These are phyloP conservation scores for Monosporascus cannonballus DNA, from an alignment of 2,329 filamentous ascomycete genomes.

Conservation along the genomic window DNA sequence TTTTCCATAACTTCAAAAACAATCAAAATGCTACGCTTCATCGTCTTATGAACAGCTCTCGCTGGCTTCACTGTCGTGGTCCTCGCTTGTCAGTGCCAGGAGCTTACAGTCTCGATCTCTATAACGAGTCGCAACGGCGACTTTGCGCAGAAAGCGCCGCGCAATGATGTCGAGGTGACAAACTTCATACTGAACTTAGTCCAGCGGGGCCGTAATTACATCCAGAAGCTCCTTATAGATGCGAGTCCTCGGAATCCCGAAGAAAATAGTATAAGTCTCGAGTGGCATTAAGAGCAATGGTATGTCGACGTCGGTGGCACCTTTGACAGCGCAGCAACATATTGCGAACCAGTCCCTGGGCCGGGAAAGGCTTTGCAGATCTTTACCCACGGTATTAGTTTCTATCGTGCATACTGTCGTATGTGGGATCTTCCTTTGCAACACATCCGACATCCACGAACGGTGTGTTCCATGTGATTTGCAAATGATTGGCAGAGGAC, in stretches of 20 bases:
- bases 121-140: slow-evolving; percentile 47
- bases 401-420: slow-evolving; percentile 10
- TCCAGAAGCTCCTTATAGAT: slow-evolving; percentile 1
- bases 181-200: slow-evolving; percentile 45
- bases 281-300: neutral
- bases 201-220: slow-evolving; percentile 43
- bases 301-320: slow-evolving; percentile 36
- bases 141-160: slow-evolving; percentile 41
- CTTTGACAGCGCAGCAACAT: slow-evolving; percentile 53
- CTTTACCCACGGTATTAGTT: slow-evolving; percentile 46
- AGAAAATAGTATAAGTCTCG: neutral
- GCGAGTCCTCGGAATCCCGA: slow-evolving; percentile 22
- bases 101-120: slow-evolving; percentile 49
- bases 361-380: slow-evolving; percentile 35
- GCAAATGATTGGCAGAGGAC: too few species aligned
- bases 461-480: too few species aligned
- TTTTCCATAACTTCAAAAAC: too few species aligned
- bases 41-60: neutral
- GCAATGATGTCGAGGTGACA: slow-evolving; percentile 48
- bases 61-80: neutral
- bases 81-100: slow-evolving; percentile 32
- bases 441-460: too few species aligned
- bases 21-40: too few species aligned
- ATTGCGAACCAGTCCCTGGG: slow-evolving; percentile 49
- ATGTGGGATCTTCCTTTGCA: too few species aligned